These are phyloP conservation scores for Verticillium tricorpus DNA, from an alignment of 2,329 filamentous ascomycete species.

Conservation along the genomic window DNA sequence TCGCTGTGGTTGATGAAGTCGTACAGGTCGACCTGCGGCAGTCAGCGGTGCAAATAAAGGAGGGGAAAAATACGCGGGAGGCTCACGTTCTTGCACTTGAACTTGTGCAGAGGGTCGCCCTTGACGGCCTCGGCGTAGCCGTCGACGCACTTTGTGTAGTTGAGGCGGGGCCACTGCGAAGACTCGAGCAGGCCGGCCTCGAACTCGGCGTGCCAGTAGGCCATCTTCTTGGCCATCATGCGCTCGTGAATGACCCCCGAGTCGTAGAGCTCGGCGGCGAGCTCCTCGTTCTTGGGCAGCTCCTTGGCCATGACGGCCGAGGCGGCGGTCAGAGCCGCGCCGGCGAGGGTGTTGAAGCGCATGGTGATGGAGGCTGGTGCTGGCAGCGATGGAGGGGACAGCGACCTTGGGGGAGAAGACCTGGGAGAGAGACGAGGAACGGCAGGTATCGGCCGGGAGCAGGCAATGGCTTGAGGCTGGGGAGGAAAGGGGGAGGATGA, in stretches of 20 bases:
- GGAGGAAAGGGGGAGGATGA: background rate
- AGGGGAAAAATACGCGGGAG: background rate
- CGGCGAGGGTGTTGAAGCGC: conserved; percentile 11
- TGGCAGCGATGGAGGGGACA: background rate
- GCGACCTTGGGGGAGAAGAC: background rate
- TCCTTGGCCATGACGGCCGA: conserved; percentile 10
- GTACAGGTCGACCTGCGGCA: conserved; percentile 39
- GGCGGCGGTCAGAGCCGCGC: conserved; percentile 10
- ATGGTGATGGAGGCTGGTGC: conserved; percentile 2
- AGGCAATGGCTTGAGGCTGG: background rate
- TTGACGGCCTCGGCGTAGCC: conserved; percentile 11
- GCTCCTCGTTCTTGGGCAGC: conserved; percentile 9
- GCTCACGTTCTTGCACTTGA: conserved; percentile 21
- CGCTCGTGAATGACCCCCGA: conserved; percentile 11
- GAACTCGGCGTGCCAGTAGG: conserved; percentile 5
- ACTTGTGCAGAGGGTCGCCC: conserved; percentile 12
- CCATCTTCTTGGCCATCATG: conserved; percentile 13
- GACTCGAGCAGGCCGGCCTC: conserved; percentile 10
- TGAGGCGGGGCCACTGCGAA: conserved; percentile 10
- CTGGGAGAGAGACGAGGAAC: background rate
- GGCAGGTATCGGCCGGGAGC: background rate
- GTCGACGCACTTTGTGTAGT: conserved; percentile 12
- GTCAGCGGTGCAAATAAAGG: background rate
- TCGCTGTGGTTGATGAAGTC: conserved; percentile 47
- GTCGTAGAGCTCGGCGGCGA: conserved; percentile 13